Evolutionary conservation across 495 filamentous ascomycete genomes (phyloP).

Genomic region (Haplographium delicatum): DNA sequence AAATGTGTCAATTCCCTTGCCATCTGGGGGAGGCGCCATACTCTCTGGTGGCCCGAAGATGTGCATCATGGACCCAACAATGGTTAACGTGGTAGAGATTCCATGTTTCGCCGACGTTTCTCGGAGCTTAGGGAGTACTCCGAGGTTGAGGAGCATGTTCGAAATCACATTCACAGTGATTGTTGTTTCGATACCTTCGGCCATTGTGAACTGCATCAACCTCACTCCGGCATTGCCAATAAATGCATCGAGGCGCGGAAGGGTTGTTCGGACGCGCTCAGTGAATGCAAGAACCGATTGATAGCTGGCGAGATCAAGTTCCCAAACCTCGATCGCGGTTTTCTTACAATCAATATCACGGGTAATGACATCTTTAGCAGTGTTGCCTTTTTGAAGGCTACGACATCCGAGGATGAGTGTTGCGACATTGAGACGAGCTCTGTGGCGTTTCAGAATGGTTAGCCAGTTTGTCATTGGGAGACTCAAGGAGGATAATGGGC

Average conservation of each 20-base stretch:
- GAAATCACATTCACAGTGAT: slow-evolving; percentile 18
- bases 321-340: slow-evolving; percentile 45
- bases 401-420: slow-evolving; percentile 45
- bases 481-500: not conserved
- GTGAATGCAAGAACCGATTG: slow-evolving; percentile 17
- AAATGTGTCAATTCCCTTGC: not conserved
- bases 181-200: slow-evolving; percentile 3
- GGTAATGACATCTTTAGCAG: slow-evolving; percentile 35
- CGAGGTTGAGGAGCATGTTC: slow-evolving; percentile 12
- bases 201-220: slow-evolving; percentile 5
- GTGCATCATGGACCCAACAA: no score
- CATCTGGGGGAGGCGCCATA: not conserved
- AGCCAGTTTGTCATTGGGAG: not conserved
- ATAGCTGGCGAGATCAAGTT: slow-evolving; percentile 42
- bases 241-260: slow-evolving; percentile 11
- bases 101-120: not conserved
- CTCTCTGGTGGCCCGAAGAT: no score
- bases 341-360: slow-evolving; percentile 22
- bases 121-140: slow-evolving; percentile 15
- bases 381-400: slow-evolving; percentile 29
- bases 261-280: not conserved
- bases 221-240: slow-evolving; percentile 16
- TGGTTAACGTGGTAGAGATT: not conserved
- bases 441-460: slow-evolving; percentile 23
- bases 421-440: slow-evolving; percentile 32